These are phyloP conservation scores for Scheffersomyces lignicola DNA, from an alignment of 1,139 yeast species.

Conservation along the genomic window DNA sequence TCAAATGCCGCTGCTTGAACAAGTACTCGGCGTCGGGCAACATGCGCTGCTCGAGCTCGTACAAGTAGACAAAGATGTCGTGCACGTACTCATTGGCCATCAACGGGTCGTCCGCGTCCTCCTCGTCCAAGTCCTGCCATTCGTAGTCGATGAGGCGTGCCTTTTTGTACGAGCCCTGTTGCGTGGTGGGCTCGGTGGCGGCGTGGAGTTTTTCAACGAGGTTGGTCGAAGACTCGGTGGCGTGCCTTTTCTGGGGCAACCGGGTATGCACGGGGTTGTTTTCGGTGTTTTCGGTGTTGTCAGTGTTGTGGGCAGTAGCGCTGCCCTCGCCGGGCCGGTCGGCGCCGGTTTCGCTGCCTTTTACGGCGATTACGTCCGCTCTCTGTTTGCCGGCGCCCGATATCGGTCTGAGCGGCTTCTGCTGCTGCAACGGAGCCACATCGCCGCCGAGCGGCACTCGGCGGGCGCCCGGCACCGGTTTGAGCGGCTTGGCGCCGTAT, in stretches of 20 bases:
- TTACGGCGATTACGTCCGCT: neutral
- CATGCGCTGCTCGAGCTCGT: slow-evolving; percentile 71
- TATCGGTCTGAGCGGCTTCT: slow-evolving; percentile 6
- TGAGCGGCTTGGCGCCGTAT: slow-evolving; percentile 20
- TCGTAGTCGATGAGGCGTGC: slow-evolving; percentile 48
- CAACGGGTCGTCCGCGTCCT: slow-evolving; percentile 86
- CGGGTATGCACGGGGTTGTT: slow-evolving; percentile 17
- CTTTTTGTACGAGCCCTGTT: slow-evolving; percentile 24
- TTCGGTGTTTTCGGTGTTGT: neutral
- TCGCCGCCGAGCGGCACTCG: slow-evolving; percentile 41
- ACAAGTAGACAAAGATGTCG: slow-evolving; percentile 81
- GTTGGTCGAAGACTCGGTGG: slow-evolving; percentile 54
- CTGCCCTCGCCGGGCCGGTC: slow-evolving; percentile 4
- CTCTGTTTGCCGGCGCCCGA: slow-evolving; percentile 1
- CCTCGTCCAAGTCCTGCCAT: slow-evolving; percentile 93
- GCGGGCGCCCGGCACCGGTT: slow-evolving; percentile 10
- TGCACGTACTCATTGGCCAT: slow-evolving; percentile 94
- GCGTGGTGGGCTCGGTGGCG: slow-evolving; percentile 10
- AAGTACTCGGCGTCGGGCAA: slow-evolving; percentile 79
- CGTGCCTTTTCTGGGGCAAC: slow-evolving; percentile 56
- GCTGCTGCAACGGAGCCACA: slow-evolving; percentile 28
- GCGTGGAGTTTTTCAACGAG: slow-evolving; percentile 44
- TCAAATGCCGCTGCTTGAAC: slow-evolving; percentile 70
- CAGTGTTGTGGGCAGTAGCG: neutral
- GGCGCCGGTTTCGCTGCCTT: slow-evolving; percentile 6